These are phyloP conservation scores for Lolium perenne DNA, from an alignment of 176 grass and related monocot species.

Conservation along the genomic window DNA sequence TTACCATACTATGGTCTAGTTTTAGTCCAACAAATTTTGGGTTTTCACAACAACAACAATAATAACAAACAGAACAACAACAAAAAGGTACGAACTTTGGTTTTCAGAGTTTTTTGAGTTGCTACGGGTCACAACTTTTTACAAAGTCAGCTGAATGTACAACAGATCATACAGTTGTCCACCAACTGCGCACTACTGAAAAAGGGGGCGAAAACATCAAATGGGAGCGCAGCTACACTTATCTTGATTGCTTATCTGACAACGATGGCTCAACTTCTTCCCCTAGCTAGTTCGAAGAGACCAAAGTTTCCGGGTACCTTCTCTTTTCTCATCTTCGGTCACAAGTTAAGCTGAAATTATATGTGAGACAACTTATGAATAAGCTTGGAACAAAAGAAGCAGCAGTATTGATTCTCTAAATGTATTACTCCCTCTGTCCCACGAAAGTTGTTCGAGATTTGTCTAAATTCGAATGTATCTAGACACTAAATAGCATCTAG, in stretches of 20 bases:
- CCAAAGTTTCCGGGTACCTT: slow-evolving; percentile 12
- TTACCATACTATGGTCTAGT: background rate
- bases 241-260: slow-evolving; percentile 49
- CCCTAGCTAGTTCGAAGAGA: slow-evolving; percentile 8
- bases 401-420: no score
- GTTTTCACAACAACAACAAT: background rate
- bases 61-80: no score
- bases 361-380: no score
- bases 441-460: no score
- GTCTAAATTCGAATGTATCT: no score
- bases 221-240: slow-evolving; percentile 27
- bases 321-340: no score
- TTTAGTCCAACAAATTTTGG: slow-evolving; percentile 10
- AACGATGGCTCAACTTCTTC: slow-evolving; percentile 43
- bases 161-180: slow-evolving; percentile 29
- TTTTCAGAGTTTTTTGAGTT: slow-evolving; percentile 9
- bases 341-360: no score
- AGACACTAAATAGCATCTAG: no score
- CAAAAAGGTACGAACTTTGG: no score
- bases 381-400: no score
- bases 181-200: slow-evolving; percentile 23
- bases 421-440: no score
- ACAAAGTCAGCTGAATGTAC: background rate
- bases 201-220: slow-evolving; percentile 7
- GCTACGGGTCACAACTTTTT: slow-evolving; percentile 14